Evolutionary conservation across 257 asterid genomes (phyloP).

Genomic region (Buddleja alternifolia): DNA sequence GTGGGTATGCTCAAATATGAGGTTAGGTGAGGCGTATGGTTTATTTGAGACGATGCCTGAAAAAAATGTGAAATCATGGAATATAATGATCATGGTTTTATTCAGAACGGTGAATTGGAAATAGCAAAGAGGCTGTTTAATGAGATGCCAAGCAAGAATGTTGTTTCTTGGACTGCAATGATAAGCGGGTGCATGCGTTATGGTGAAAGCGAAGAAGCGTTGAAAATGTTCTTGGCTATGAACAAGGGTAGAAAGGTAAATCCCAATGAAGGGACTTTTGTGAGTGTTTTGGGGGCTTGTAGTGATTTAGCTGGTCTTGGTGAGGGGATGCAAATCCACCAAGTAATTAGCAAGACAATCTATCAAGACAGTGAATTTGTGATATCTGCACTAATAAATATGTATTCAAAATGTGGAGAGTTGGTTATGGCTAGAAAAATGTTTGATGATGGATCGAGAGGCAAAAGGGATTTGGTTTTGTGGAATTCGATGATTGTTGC

Average conservation of each 20-base stretch:
- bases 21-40: slow-evolving; percentile 43
- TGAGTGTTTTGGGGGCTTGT: slow-evolving; percentile 64
- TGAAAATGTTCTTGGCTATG: slow-evolving; percentile 47
- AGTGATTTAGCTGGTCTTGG: slow-evolving; percentile 58
- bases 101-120: slow-evolving; percentile 47
- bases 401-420: slow-evolving; percentile 76
- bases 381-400: slow-evolving; percentile 57
- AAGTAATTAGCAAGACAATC: slow-evolving; percentile 54
- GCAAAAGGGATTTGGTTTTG: slow-evolving; percentile 49
- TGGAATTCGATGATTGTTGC: slow-evolving; percentile 72
- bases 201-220: slow-evolving; percentile 60
- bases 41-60: slow-evolving; percentile 52
- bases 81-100: slow-evolving; percentile 54
- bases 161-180: slow-evolving; percentile 68
- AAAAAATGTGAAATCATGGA: slow-evolving; percentile 52
- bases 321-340: slow-evolving; percentile 68
- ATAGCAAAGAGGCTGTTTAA: slow-evolving; percentile 47
- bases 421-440: slow-evolving; percentile 46
- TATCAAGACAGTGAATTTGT: slow-evolving; percentile 51
- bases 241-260: slow-evolving; percentile 38
- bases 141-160: slow-evolving; percentile 55
- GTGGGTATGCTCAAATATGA: slow-evolving; percentile 47
- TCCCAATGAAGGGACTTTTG: slow-evolving; percentile 69
- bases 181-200: slow-evolving; percentile 47
- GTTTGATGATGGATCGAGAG: slow-evolving; percentile 48